Percentiles rank a stretch among this genome's conserved stretches.
Conservation (phyloP, 1,284 basidiomycete species). For the Heterobasidion parviporum region DNA sequence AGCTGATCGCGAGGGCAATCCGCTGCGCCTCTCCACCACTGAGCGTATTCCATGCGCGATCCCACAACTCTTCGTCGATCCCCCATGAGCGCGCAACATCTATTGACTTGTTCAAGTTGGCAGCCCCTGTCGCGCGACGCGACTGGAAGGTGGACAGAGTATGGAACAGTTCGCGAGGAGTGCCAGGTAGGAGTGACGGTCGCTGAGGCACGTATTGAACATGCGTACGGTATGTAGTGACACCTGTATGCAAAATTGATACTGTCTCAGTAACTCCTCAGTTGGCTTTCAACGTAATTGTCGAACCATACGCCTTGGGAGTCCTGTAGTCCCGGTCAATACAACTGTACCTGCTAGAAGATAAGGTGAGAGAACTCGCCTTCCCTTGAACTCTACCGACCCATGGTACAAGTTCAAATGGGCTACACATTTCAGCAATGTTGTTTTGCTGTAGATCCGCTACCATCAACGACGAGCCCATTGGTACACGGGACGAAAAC, state of each 20-base stretch:
- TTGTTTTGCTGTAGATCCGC: conserved; percentile 52
- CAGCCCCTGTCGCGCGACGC: conserved; percentile 23
- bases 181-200: conserved; percentile 74
- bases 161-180: conserved; percentile 64
- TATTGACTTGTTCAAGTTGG: conserved; percentile 33
- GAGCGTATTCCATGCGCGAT: conserved; percentile 66
- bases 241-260: conserved; percentile 33
- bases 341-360: not conserved
- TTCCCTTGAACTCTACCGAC: conserved; percentile 54
- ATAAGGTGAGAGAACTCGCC: conserved; percentile 32
- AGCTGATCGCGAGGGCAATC: conserved; percentile 66
- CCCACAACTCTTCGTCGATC: conserved; percentile 63
- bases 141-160: conserved; percentile 50
- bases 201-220: conserved; percentile 83
- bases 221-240: conserved; percentile 68
- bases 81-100: conserved; percentile 63
- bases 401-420: conserved; percentile 72
- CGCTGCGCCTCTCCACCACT: conserved; percentile 82
- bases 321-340: conserved; percentile 26
- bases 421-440: conserved; percentile 74
- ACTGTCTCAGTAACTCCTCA: not conserved
- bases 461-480: not conserved
- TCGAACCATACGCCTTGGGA: conserved; percentile 45
- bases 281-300: not conserved
- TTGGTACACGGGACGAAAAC: not conserved